Base-by-base conservation (phyloP, 192 early-diverging fungal genomes). In the Coemansia sp. region DNA sequence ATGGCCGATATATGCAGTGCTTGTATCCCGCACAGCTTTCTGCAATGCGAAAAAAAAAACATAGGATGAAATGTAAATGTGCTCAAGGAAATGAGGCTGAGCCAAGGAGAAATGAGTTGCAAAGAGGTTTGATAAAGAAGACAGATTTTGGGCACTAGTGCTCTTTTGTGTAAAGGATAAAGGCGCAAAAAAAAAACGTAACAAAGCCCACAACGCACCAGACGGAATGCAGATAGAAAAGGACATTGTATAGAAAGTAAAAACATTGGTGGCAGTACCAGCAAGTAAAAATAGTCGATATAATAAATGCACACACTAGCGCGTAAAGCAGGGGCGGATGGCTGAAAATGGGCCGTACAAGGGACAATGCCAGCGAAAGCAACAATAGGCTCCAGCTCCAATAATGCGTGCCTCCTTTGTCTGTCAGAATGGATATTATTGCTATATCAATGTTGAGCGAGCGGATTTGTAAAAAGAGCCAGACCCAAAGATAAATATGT, bases 41-140 rank as follows among this genome's bases (percentile, higher is more conserved):
- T 49, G 46, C 20, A 49, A 49, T 61, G 59, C 0, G 26, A 45
- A 43, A 65, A 29, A 31, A 18, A 35, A 37, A 31, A n/a, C n/a
- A n/a, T n/a, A n/a, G 39, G 18, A 18, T 16, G 28, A 28, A 26
- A 26, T 23, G n/a, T 35, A 15, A 25, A 29, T 13, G 34, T 46
- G 37, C 25, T 40, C 20, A 30, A 18, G 28, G 23, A 42, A 37
- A 57, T 57, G 55, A 34, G 55, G 55, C 55, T 57, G 55, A 57
- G 55, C 30, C 55, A 31, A n/a, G 18, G 7, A 57, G 31, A 57
- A 2, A 57, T 33, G 55, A 29, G 23, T 15, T 26, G 48, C 55
- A 57, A 34, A 57, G 31, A 18, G 29, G 30, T 34, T 34, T 20
- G 33, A 57, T 57, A 57, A 57, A 57, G 55, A 57, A 30, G 26